Conservation (phyloP, 257 asterid genomes). For the Capsicum chinense region DNA sequence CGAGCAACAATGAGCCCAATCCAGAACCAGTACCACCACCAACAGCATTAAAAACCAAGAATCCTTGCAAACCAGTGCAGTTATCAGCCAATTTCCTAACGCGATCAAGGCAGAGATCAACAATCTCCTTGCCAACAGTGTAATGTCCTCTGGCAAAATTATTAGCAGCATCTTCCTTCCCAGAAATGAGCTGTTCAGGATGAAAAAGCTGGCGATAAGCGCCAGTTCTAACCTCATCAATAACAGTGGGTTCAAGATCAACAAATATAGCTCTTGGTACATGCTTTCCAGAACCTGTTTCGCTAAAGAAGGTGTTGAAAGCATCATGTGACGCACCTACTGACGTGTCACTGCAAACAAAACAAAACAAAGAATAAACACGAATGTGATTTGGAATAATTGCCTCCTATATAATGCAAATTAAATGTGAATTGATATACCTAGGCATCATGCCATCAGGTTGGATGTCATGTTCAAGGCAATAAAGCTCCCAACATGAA, state of each 20-base stretch:
- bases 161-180: slow-evolving; percentile 96
- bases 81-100: slow-evolving; percentile 92
- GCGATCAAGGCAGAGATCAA: slow-evolving; percentile 84
- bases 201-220: slow-evolving; percentile 92
- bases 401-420: no score
- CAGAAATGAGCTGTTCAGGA: slow-evolving; percentile 93
- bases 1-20: slow-evolving; percentile 82
- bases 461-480: slow-evolving; percentile 86
- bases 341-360: slow-evolving; percentile 67
- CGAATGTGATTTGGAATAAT: no score
- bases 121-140: slow-evolving; percentile 90
- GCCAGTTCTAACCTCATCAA: slow-evolving; percentile 85
- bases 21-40: slow-evolving; percentile 99
- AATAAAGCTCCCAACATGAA: slow-evolving; percentile 86
- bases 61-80: slow-evolving; percentile 94
- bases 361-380: slow-evolving; percentile 25
- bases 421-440: slow-evolving; percentile 25
- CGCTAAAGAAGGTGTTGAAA: slow-evolving; percentile 89
- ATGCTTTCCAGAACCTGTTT: slow-evolving; percentile 91
- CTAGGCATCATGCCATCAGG: slow-evolving; percentile 95
- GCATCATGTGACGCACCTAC: slow-evolving; percentile 80
- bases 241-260: slow-evolving; percentile 92
- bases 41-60: slow-evolving; percentile 82
- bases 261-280: slow-evolving; percentile 90
- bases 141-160: slow-evolving; percentile 92